A percentile compares a stretch with the other conserved stretches of the same genome.
Conservation (phyloP, 306 rosid genomes). For the Dryas drummondii region DNA sequence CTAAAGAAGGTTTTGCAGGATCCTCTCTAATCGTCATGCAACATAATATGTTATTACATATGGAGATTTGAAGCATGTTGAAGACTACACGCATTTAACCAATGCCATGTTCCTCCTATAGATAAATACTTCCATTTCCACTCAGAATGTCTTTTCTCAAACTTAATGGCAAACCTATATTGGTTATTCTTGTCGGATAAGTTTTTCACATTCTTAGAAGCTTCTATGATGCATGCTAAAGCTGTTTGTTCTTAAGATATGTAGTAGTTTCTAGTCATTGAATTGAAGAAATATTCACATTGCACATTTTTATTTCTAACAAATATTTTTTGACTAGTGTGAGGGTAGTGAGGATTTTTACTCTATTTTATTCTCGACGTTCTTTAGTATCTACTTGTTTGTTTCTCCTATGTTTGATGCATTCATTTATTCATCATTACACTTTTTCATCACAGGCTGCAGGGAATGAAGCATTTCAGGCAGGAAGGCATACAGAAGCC, state of each 20-base stretch:
- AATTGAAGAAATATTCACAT: neutral
- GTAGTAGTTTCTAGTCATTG: neutral
- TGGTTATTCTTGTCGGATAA: neutral
- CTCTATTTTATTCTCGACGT: neutral
- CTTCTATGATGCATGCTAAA: neutral
- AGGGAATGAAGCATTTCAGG: constrained; percentile 97
- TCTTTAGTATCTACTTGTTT: neutral
- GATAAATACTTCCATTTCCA: neutral
- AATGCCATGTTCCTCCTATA: neutral
- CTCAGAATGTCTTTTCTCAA: neutral
- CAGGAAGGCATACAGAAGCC: constrained; percentile 76
- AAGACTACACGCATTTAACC: no score
- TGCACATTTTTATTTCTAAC: no score
- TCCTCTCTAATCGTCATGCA: neutral
- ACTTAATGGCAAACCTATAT: neutral
- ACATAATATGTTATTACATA: neutral
- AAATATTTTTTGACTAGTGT: no score
- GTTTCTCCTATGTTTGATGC: neutral
- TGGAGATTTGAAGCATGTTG: neutral
- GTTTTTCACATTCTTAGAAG: neutral
- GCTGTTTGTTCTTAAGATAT: neutral
- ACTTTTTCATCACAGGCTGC: constrained; percentile 52
- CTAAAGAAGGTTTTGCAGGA: neutral
- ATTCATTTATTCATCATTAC: neutral
- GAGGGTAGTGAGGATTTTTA: neutral